Evolutionary conservation across 352 stramenopile species (phyloP), one percentile per base, ranked within the genome.

Genomic region (Plasmopara viticola): DNA sequence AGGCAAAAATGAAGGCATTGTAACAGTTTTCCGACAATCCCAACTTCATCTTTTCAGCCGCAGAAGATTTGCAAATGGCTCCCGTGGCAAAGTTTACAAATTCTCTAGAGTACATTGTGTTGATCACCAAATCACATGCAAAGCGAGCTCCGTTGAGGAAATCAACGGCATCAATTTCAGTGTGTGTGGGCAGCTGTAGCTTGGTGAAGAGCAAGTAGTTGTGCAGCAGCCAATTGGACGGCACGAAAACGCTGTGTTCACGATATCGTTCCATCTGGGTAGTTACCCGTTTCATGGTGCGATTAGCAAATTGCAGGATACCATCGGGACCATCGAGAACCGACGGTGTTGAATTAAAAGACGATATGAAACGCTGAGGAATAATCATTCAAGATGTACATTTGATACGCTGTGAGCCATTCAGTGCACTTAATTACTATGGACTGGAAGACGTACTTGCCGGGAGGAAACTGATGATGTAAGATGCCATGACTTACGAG

Each of bases 61-160:
- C 67, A 12, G 48, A 38, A 4, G 68, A 78, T 48, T 77, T 58
- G 12, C 49, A 63, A 44, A 78, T 70, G 13, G 50, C 59, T n/a
- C 69, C 66, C 30, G 48, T 64, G 15, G 72, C 65, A 29, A 70
- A 80, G 35, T 78, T 75, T 10, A 78, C 54, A 35, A 84, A 77
- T 54, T 80, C 70, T 17, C 37, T 64, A 57, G 63, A 78, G 61
- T 84, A 80, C 68, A 84, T 78, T 17, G 68, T 73, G 42, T 78
- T 57, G 54, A 79, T 63, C 2, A 60, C 68, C 18, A 76, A 35
- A 43, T 84, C 72, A 39, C 62, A 76, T 20, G 69, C 69, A 47
- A 80, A 78, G 6, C 68, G 57, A 14, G 72, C 72, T 28, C 72
- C 72, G 8, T 80, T 60, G 5, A 83, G 58, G 35, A 83, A 83